These are phyloP conservation scores for Paspalum vaginatum DNA, from an alignment of 176 grass and related monocot species.

Conservation along the genomic window DNA sequence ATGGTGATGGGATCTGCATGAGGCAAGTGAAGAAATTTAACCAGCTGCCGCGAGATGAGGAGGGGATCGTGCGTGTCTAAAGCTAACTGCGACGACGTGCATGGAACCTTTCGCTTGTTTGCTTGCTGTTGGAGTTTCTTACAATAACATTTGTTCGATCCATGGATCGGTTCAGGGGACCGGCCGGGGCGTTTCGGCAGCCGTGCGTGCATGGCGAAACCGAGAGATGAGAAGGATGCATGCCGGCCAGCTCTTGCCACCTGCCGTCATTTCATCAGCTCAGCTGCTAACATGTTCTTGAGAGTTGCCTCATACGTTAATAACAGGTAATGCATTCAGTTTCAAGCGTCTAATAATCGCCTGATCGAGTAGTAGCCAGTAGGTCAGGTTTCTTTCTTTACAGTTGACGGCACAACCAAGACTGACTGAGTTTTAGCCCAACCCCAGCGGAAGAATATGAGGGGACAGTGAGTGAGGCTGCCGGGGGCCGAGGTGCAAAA, in stretches of 20 bases:
- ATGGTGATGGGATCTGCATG: constrained; percentile 18
- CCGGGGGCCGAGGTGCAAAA: not conserved
- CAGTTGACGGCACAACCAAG: too few species aligned
- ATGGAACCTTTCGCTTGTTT: constrained; percentile 60
- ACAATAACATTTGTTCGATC: constrained; percentile 26
- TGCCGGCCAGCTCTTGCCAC: not conserved
- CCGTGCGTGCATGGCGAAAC: constrained; percentile 3
- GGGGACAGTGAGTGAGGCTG: constrained; percentile 14
- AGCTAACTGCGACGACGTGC: constrained; percentile 46
- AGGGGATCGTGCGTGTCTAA: not conserved
- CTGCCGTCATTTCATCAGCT: not conserved
- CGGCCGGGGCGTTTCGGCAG: constrained; percentile 13
- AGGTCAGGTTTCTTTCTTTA: too few species aligned
- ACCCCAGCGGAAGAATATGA: constrained; percentile 17
- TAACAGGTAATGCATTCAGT: too few species aligned
- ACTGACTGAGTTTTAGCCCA: too few species aligned
- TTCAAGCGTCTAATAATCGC: too few species aligned
- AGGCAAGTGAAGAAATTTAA: too few species aligned
- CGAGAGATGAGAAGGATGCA: not conserved
- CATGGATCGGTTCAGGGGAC: not conserved
- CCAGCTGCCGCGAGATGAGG: too few species aligned
- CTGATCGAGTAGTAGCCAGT: too few species aligned
- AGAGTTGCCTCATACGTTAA: too few species aligned
- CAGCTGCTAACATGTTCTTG: not conserved
- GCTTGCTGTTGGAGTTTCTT: constrained; percentile 53